Base-by-base conservation (phyloP, 1,284 basidiomycete genomes). In the Schizophyllum commune region DNA sequence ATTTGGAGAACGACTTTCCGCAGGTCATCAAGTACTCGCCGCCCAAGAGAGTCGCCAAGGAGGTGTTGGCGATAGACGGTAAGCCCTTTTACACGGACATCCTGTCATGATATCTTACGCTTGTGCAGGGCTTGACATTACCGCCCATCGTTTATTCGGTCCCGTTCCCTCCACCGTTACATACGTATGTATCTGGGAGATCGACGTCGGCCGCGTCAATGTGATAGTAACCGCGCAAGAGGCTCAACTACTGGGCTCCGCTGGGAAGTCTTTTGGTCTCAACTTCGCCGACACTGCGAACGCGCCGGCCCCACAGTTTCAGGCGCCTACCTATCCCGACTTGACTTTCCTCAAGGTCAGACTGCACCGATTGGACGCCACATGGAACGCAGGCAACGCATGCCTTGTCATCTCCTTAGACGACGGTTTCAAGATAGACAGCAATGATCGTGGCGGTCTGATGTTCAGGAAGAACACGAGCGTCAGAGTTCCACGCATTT, bases 181-280 rank as follows among this genome's bases (percentile, higher is more conserved):
- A 0, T 97, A 97, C 69, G 77, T 95, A 7, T 96, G 94, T 69
- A 82, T 96, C 5, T 97, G 94, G 95, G 92, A 95, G 68, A 82
- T 94, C 55, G 74, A 75, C 20, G 55, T 93, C 22, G 90, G 91
- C 1, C 72, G 79, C 52, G 69, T 93, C 54, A 85, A 84, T 64
- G 81, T 80, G 0, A 72, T 80, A 47, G 66, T 90, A 13, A 83
- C 86, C 1, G 82, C 86, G 3, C 70, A 75, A 13, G 83, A 94
- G 61, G 76, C 78, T 0, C 74, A 77, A 52, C 72, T 82, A 2
- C 66, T 95, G 5, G 70, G 74, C 4, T 78, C 83, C 2, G 84
- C 84, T 22, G 74, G 78, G 6, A 77, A 79, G 27, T 79, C 85
- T 0, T 88, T 96, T 64, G 77, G 77, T 1, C 72, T 86, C 65